Evolutionary conservation across 1,284 basidiomycete genomes (phyloP).

Genomic region (Pseudozyma sp.): DNA sequence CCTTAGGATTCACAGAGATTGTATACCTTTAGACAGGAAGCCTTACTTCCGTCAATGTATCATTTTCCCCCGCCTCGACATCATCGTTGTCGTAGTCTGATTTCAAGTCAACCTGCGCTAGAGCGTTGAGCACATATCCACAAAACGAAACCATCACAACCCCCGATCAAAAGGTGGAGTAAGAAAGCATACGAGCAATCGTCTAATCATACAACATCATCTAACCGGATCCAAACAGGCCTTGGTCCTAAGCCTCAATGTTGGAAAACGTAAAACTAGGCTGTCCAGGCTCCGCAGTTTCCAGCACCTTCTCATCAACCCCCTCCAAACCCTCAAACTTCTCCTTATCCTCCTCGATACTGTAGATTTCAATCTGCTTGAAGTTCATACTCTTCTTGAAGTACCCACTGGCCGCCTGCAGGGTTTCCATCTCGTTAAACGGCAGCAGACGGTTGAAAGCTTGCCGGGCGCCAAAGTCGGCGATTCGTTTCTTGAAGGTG

Average conservation of each 20-base stretch:
- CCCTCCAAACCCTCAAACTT: constrained; percentile 73
- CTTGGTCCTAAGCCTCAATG: constrained; percentile 12
- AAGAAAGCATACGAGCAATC: no score
- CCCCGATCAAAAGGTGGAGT: no score
- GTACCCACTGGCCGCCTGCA: constrained; percentile 74
- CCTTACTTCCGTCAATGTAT: not conserved
- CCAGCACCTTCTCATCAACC: constrained; percentile 79
- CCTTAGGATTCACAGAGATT: no score
- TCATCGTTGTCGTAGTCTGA: not conserved
- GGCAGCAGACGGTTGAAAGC: constrained; percentile 89
- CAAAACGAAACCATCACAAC: not conserved
- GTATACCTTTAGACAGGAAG: not conserved
- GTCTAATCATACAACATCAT: not conserved
- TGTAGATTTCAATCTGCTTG: constrained; percentile 77
- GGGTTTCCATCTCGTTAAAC: constrained; percentile 85
- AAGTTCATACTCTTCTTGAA: constrained; percentile 85
- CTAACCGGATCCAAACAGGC: not conserved
- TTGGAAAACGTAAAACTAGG: constrained; percentile 43
- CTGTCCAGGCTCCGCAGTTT: constrained; percentile 84
- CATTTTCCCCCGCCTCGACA: not conserved
- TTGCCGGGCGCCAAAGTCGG: constrained; percentile 79
- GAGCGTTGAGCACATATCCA: no score
- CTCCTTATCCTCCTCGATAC: constrained; percentile 77
- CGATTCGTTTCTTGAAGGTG: constrained; percentile 90
- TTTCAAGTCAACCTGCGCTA: not conserved